Evolutionary conservation across 2,329 filamentous ascomycete species (phyloP), one percentile per base, ranked within the genome.

Genomic region (Coccinonectria pachysandricola): DNA sequence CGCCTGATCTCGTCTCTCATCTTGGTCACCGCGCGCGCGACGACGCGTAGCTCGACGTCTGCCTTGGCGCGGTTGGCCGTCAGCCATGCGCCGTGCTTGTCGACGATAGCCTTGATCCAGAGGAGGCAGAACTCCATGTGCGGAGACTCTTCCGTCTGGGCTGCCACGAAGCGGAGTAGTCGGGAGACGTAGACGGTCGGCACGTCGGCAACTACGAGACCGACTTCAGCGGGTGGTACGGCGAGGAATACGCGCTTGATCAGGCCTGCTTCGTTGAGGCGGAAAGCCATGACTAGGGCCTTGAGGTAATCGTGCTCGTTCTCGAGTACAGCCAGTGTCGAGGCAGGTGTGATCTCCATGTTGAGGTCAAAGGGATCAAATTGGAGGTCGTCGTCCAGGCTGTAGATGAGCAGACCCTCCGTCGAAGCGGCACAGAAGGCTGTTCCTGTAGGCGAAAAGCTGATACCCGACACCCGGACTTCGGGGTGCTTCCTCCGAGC

Each of bases 351-450:
- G 41, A 98, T 83, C 38, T 83, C 82, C 49, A 96, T 81, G 54
- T 94, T 87, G 10, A 98, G 75, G 50, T 98, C 91, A 47, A 95
- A 94, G 0, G 91, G 91, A 49, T 98, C 91, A 49, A 98, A 98
- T 35, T 86, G 72, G 15, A 91, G 68, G 5, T 75, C 68, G 20
- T 75, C 78, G 50, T 98, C 91, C 14, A 98, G 65, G 37, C 83
- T 91, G 64, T 96, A 98, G 36, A 98, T 79, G 21, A 98, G 66
- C 8, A 98, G 65, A 10, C 91, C 91, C 59, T 98, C 91, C 0
- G 91, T 96, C 7, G 84, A 91, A 2, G 88, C 86, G 2, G 88
- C 91, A 50, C 91, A 96, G 59, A 98, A 98, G 0, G 86, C 74
- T 9, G 82, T 76, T 7, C 88, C 88, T 0, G 85, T 81, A 0